phyloP scores from a whole-genome alignment of 345 rosid species.

The Hibiscus syriacus region DNA sequence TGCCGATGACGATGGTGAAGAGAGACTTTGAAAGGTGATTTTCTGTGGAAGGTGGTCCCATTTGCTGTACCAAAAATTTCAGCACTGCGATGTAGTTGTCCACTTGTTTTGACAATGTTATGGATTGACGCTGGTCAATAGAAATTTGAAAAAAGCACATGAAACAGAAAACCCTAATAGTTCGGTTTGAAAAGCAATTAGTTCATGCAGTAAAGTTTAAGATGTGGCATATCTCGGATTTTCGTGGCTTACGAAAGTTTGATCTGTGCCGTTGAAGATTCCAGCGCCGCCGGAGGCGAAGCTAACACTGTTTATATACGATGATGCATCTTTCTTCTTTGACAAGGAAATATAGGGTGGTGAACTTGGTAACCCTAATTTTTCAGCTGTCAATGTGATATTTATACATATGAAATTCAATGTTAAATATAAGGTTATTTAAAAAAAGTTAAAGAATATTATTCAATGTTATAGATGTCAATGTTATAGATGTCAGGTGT shows the following conservation, averaged over 20 bases:
- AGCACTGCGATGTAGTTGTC: slow-evolving; percentile 28
- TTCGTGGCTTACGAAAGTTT: slow-evolving; percentile 30
- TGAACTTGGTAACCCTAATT: slow-evolving; percentile 47
- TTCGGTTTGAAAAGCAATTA: no score
- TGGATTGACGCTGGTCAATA: slow-evolving; percentile 33
- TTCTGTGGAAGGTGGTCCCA: slow-evolving; percentile 31
- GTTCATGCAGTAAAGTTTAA: neutral
- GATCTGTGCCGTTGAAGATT: slow-evolving; percentile 49
- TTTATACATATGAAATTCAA: no score
- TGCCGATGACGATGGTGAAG: slow-evolving; percentile 42
- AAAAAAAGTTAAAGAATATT: no score
- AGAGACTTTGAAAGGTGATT: slow-evolving; percentile 42
- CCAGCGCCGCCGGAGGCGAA: slow-evolving; percentile 68
- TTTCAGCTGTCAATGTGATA: slow-evolving; percentile 55
- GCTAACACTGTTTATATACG: slow-evolving; percentile 40
- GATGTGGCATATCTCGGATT: neutral
- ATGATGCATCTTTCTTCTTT: slow-evolving; percentile 8
- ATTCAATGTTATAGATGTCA: no score
- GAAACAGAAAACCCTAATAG: neutral
- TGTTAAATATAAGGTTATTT: no score
- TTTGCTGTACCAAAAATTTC: slow-evolving; percentile 13
- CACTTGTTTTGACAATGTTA: slow-evolving; percentile 51
- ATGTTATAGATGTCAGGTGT: no score
- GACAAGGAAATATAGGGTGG: slow-evolving; percentile 48
- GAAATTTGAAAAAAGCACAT: neutral